A percentile compares a stretch with the other conserved stretches of the same genome.
Conservation (phyloP, 1,284 basidiomycete genomes). For the Microbotryomycetes sp. region DNA sequence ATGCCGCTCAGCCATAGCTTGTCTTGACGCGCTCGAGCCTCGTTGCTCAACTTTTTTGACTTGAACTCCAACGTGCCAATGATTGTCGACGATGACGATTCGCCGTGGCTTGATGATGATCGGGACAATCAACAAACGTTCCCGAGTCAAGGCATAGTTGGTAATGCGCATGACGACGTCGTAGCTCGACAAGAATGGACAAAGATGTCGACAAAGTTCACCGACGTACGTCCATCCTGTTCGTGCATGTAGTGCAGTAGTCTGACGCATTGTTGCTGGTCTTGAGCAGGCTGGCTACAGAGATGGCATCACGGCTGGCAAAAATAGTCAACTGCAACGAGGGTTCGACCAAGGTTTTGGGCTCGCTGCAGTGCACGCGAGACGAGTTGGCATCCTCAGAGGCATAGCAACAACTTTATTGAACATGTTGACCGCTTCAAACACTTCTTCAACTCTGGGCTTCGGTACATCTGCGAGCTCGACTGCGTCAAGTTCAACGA, state of each 20-base stretch:
- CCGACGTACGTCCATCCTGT: conserved; percentile 20
- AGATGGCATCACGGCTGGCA: conserved; percentile 78
- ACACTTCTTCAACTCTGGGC: conserved; percentile 21
- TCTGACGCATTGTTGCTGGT: neutral
- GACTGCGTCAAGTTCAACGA: conserved; percentile 4
- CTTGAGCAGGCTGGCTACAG: conserved; percentile 65
- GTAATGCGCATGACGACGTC: neutral
- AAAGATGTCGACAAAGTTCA: conserved; percentile 30
- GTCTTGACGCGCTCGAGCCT: too few species aligned
- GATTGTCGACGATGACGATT: conserved; percentile 30
- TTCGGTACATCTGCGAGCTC: conserved; percentile 1
- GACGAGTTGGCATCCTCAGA: conserved; percentile 61
- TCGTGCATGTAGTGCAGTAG: neutral
- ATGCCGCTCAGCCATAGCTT: too few species aligned
- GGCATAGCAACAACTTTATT: conserved; percentile 59
- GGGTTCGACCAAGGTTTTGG: conserved; percentile 73
- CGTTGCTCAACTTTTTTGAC: too few species aligned
- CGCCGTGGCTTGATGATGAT: conserved; percentile 35
- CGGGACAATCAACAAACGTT: neutral
- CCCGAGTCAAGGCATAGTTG: conserved; percentile 19
- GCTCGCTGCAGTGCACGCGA: conserved; percentile 65
- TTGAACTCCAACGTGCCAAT: neutral
- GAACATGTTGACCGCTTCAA: conserved; percentile 46
- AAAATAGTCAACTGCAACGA: conserved; percentile 66
- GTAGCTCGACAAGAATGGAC: conserved; percentile 31